Evolutionary conservation across 768 basidiomycete genomes (phyloP).

Genomic region (Mycena olivaceomarginata): DNA sequence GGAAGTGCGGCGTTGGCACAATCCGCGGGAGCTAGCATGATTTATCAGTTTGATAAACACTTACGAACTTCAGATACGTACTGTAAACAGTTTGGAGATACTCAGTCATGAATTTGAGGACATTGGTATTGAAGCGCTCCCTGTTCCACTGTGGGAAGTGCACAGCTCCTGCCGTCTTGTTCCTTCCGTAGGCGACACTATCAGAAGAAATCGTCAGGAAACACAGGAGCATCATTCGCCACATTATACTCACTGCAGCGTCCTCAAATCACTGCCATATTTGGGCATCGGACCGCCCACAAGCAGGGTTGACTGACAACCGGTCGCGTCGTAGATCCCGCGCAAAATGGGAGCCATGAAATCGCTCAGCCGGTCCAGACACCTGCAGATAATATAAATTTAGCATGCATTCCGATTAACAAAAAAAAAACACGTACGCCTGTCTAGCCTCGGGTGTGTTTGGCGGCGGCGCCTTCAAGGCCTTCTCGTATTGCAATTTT

Average conservation of each 20-base stretch:
- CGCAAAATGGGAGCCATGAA: not conserved
- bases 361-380: constrained; percentile 1
- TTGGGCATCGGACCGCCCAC: constrained; percentile 9
- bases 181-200: constrained; percentile 20
- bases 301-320: not conserved
- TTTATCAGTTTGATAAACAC: not conserved
- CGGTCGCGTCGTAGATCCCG: not conserved
- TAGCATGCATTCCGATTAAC: not conserved
- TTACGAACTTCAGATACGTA: not conserved
- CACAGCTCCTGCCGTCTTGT: not conserved
- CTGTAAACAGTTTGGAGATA: constrained; percentile 30
- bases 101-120: constrained; percentile 16
- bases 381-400: constrained; percentile 2
- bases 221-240: no score
- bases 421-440: not conserved
- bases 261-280: not conserved
- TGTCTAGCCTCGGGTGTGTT: constrained; percentile 9
- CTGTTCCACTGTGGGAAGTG: constrained; percentile 28
- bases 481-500: not conserved
- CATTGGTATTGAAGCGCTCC: constrained; percentile 2
- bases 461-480: not conserved
- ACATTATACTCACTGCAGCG: not conserved
- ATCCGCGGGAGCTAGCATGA: not conserved
- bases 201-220: not conserved
- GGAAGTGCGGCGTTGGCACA: not conserved